A percentile compares a stretch with the other conserved stretches of the same genome.
phyloP scores from a whole-genome alignment of 139 green algal species.

The Asterochloris sp. region DNA sequence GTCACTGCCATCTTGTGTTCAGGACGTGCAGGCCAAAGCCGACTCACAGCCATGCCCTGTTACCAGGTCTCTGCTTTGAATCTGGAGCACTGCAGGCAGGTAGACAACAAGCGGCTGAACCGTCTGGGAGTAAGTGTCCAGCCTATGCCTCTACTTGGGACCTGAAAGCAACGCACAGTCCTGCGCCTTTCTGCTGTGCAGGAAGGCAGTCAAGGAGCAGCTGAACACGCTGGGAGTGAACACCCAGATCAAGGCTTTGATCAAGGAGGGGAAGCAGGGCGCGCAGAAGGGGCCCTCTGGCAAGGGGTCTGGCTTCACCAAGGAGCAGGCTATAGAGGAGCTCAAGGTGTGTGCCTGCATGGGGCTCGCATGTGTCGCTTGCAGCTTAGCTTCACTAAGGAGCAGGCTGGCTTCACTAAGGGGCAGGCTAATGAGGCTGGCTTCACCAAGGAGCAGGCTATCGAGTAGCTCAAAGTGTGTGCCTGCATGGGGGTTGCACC shows the following conservation, averaged over 20 bases:
- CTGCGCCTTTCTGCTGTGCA: background rate
- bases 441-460: constrained; percentile 7
- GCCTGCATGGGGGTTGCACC: background rate
- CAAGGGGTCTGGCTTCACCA: constrained; percentile 10
- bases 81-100: too few species aligned
- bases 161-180: too few species aligned
- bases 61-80: too few species aligned
- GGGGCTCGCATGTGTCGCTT: too few species aligned
- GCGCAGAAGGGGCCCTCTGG: background rate
- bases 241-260: constrained; percentile 4
- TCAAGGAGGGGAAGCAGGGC: background rate
- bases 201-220: constrained; percentile 13
- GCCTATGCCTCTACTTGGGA: too few species aligned
- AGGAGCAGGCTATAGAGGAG: constrained; percentile 7
- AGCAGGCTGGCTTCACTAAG: constrained; percentile 8
- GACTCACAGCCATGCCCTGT: too few species aligned
- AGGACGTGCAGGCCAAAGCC: too few species aligned
- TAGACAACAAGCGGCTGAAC: too few species aligned
- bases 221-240: constrained; percentile 6
- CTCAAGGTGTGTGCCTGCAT: background rate
- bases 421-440: constrained; percentile 1
- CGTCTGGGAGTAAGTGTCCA: too few species aligned
- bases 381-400: too few species aligned
- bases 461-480: constrained; percentile 10
- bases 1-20: too few species aligned